phyloP scores from a whole-genome alignment of 371 early-diverging fungal genomes.

The Rhizopus stolonifer region DNA sequence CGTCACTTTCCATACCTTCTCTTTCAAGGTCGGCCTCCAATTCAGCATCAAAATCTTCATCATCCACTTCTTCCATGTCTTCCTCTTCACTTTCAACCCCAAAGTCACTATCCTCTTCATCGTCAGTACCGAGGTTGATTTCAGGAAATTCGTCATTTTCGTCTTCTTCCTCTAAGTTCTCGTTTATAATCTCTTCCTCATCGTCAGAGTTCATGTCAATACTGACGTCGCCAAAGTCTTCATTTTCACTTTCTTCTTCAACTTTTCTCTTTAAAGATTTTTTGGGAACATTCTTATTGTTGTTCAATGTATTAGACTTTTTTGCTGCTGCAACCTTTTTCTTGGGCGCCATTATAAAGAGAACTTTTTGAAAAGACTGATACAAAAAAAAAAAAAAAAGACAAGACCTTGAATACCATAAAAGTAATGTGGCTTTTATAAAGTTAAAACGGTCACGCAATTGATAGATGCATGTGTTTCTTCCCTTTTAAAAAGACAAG shows the following conservation, averaged over 20 bases:
- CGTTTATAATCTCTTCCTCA: constrained; percentile 37
- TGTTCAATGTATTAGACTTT: constrained; percentile 3
- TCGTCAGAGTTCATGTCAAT: constrained; percentile 55
- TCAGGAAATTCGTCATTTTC: constrained; percentile 51
- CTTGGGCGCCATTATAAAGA: constrained; percentile 11
- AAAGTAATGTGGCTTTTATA: too few relatives aligned
- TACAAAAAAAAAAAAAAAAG: too few relatives aligned
- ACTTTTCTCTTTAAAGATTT: constrained; percentile 18
- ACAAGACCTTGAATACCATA: too few relatives aligned
- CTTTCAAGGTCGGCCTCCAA: constrained; percentile 52
- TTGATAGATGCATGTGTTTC: too few relatives aligned
- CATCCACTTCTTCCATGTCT: constrained; percentile 33
- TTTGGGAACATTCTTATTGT: background rate
- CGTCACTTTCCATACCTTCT: constrained; percentile 43
- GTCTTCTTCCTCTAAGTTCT: constrained; percentile 27
- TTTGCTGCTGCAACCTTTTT: constrained; percentile 8
- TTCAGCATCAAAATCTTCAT: constrained; percentile 39
- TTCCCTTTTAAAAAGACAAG: too few relatives aligned
- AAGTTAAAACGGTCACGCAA: too few relatives aligned
- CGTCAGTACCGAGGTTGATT: constrained; percentile 35
- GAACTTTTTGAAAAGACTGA: too few relatives aligned
- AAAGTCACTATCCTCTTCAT: constrained; percentile 30
- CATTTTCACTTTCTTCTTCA: constrained; percentile 36
- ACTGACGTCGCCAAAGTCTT: constrained; percentile 44
- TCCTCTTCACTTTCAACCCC: constrained; percentile 38